Evolutionary conservation across 305 asterid genomes (phyloP), one percentile per base, ranked within the genome.

Genomic region (Fraxinus paxiana): DNA sequence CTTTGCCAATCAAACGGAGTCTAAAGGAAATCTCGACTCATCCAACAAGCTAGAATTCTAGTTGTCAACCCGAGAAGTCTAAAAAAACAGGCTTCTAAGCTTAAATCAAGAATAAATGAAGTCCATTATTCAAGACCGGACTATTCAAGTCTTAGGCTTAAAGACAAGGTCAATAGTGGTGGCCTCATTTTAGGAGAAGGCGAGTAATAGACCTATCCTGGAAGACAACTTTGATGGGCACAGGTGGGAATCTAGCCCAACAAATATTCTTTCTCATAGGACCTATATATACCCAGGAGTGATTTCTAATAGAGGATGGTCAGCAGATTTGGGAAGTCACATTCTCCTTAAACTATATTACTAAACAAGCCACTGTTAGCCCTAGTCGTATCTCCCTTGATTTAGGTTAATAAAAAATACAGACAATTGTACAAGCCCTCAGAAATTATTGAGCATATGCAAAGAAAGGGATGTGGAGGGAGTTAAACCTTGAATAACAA

Each of bases 41-140:
- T 70, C 37, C 37, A 35, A 83, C 70, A 85, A 22, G 79, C 63
- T 76, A 74, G 81, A 73, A 71, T 63, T 63, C 63, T 63, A 22
- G 71, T 24, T 63, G 31, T 22, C 34, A 63, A 8, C 33, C n/a
- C 2, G 15, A 63, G 6, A 9, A 63, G 33, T 22, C 67, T 56
- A 56, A 56, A 18, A 18, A 17, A 56, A 18, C 28, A 56, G 28
- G 26, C 67, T 63, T 63, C 71, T 22, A 63, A 24, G 71, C 71
- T 22, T 63, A 63, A 9, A 63, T 56, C 28, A 56, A 56, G 13
- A 18, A 17, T 18, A 56, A 56, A 18, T 56, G 67, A 18, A 6
- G 67, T 18, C 28, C 67, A 56, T 18, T 22, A 18, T 17, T 17
- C 67, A 56, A 56, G 6, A 63, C 17, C 0, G 0, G 34, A 9